These are phyloP conservation scores for Inonotus hispidus DNA, from an alignment of 1,284 basidiomycete species.

Conservation along the genomic window DNA sequence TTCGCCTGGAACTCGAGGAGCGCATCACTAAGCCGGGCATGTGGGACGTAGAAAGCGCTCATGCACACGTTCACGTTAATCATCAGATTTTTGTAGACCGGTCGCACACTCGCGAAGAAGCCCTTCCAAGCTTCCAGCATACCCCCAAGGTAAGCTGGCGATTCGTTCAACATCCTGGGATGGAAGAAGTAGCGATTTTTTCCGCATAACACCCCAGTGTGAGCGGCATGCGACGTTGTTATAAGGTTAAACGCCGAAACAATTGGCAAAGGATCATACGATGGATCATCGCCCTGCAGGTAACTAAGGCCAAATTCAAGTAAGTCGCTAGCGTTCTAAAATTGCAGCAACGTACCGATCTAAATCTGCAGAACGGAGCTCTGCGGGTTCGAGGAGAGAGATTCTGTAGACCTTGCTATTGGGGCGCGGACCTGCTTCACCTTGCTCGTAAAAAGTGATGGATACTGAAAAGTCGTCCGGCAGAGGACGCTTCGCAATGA, in stretches of 20 bases:
- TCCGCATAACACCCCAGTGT: constrained; percentile 51
- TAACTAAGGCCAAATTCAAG: constrained; percentile 35
- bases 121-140: constrained; percentile 59
- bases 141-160: constrained; percentile 33
- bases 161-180: constrained; percentile 17
- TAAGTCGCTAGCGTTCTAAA: not conserved
- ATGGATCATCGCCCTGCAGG: constrained; percentile 39
- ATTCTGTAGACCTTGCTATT: constrained; percentile 47
- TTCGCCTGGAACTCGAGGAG: constrained; percentile 41
- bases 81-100: constrained; percentile 59
- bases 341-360: constrained; percentile 38
- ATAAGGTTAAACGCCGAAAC: constrained; percentile 63
- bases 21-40: constrained; percentile 52
- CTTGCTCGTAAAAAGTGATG: constrained; percentile 51
- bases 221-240: constrained; percentile 51
- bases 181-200: constrained; percentile 62
- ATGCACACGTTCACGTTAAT: constrained; percentile 74
- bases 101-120: constrained; percentile 63
- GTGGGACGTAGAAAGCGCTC: constrained; percentile 62
- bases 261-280: constrained; percentile 47
- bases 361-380: constrained; percentile 41
- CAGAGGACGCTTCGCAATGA: constrained; percentile 51
- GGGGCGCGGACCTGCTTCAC: constrained; percentile 37
- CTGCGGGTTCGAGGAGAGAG: constrained; percentile 41
- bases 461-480: constrained; percentile 50